A percentile compares a stretch with the other conserved stretches of the same genome.
Conservation (phyloP, 305 asterid genomes). For the Caryopteris hybrid region DNA sequence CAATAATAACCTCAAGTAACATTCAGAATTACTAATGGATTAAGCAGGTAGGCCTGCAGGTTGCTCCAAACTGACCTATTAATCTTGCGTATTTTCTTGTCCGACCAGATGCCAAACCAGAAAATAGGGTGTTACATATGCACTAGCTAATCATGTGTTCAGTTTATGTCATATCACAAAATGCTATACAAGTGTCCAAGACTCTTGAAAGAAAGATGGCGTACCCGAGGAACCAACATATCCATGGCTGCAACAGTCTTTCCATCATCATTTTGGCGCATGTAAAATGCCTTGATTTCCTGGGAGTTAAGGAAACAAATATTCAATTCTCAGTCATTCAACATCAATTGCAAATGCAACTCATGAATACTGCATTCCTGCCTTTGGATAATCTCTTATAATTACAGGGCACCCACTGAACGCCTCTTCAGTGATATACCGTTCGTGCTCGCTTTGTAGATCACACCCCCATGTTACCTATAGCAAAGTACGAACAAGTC, state of each 20-base stretch:
- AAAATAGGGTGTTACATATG: too few species aligned
- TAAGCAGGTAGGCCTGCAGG: too few species aligned
- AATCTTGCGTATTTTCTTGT: too few species aligned
- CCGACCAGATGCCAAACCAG: too few species aligned
- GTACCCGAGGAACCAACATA: slow-evolving; percentile 99
- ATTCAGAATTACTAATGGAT: too few species aligned
- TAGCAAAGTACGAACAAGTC: slow-evolving; percentile 15
- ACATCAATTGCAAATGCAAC: not conserved
- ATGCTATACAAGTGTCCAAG: slow-evolving; percentile 1
- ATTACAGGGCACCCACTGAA: slow-evolving; percentile 94
- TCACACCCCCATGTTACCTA: slow-evolving; percentile 99
- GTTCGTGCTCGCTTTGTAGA: slow-evolving; percentile 98
- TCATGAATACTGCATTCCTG: slow-evolving; percentile 13
- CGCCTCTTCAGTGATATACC: slow-evolving; percentile 89
- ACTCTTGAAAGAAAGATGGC: not conserved
- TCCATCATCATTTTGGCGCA: slow-evolving; percentile 96
- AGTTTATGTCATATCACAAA: too few species aligned
- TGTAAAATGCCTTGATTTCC: slow-evolving; percentile 96
- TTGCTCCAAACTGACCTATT: too few species aligned
- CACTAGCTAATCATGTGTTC: not conserved
- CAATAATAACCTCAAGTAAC: too few species aligned
- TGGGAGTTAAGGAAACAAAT: slow-evolving; percentile 30
- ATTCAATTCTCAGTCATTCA: slow-evolving; percentile 15
- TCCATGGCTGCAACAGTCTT: slow-evolving; percentile 99
- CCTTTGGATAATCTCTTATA: slow-evolving; percentile 98